These are phyloP conservation scores for Cyclocybe aegerita DNA, from an alignment of 768 basidiomycete species.

Conservation along the genomic window DNA sequence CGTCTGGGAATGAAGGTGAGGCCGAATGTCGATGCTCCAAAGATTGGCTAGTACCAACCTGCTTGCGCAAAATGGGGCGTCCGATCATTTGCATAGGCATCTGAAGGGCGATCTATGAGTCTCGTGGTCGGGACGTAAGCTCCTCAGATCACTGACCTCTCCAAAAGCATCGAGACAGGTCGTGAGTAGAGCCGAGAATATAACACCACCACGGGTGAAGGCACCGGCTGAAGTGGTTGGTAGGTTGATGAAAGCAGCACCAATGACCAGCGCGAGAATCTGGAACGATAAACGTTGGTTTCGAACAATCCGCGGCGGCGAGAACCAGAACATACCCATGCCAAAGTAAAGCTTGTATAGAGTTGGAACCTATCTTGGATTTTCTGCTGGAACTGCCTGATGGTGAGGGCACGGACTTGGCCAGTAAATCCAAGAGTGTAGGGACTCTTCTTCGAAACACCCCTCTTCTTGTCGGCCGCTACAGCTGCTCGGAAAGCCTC, in stretches of 20 bases:
- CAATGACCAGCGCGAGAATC: conserved; percentile 64
- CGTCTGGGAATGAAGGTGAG: conserved; percentile 31
- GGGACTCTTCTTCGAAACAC: conserved; percentile 75
- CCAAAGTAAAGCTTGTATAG: conserved; percentile 64
- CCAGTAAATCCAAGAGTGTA: conserved; percentile 79
- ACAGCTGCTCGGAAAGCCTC: conserved; percentile 79
- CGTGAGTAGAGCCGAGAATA: conserved; percentile 70
- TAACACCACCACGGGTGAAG: conserved; percentile 81
- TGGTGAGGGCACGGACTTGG: conserved; percentile 70
- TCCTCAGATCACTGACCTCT: conserved; percentile 36
- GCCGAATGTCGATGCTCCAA: not conserved
- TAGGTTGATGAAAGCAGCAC: conserved; percentile 72
- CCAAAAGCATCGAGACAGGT: conserved; percentile 72
- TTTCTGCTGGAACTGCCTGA: conserved; percentile 71
- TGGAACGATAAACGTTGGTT: conserved; percentile 15
- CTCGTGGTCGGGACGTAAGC: too few species aligned
- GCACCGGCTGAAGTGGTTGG: conserved; percentile 75
- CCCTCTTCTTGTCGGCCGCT: conserved; percentile 72
- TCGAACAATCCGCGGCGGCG: not conserved
- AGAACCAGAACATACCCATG: conserved; percentile 42
- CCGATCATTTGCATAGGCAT: conserved; percentile 80
- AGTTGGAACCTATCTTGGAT: conserved; percentile 80
- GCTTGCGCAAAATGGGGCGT: conserved; percentile 72
- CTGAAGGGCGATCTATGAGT: conserved; percentile 43
- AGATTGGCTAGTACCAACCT: conserved; percentile 27